Evolutionary conservation across 139 green algal species (phyloP), one percentile per base, ranked within the genome.

Genomic region (Chlorella sp.): DNA sequence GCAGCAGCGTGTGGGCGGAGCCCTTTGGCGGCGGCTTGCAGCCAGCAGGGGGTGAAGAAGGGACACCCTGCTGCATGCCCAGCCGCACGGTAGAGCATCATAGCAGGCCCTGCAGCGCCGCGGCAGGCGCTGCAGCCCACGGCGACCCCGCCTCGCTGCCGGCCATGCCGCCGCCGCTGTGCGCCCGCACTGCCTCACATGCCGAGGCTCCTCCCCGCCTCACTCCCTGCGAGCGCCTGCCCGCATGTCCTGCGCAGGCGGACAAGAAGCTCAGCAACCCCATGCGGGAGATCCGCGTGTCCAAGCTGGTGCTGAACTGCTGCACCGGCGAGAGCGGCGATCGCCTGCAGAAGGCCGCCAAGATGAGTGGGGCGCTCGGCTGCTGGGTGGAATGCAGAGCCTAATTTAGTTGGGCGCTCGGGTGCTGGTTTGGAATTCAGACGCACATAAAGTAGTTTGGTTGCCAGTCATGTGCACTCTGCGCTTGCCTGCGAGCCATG

Each of bases 291-390:
- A 99, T 99, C 91, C 95, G 95, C 89, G 97, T 99, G 64, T 85
- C 94, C 54, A 99, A 99, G 95, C 95, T 99, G 75, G 91, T 98
- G 41, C 92, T 99, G 28, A 99, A 99, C 95, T 98, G 98, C 90
- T 97, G 90, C 85, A 96, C 98, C 20, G 97, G 97, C 67, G 97
- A 99, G 95, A 98, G 93, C 60, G 97, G 97, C 84, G 97, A 99
- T 93, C 90, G 97, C 32, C 95, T 99, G 85, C 97, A 98, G 89
- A 99, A 99, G 91, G 97, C 97, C 44, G 95, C 97, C 82, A 99
- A 99, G 95, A 96, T 98, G 73, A 36, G 69, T 56, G 38, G 46
- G 46, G 8, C 11, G 46, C 8, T 8, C 11, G 46, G 46, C 8
- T 8, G 8, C 46, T 8, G 8, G 24, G 58, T 13, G 9, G 4